Percentiles rank a stretch among this genome's conserved stretches.
These are phyloP conservation scores for Coemansia sp. DNA, from an alignment of 192 early-diverging fungal species.

Conservation along the genomic window DNA sequence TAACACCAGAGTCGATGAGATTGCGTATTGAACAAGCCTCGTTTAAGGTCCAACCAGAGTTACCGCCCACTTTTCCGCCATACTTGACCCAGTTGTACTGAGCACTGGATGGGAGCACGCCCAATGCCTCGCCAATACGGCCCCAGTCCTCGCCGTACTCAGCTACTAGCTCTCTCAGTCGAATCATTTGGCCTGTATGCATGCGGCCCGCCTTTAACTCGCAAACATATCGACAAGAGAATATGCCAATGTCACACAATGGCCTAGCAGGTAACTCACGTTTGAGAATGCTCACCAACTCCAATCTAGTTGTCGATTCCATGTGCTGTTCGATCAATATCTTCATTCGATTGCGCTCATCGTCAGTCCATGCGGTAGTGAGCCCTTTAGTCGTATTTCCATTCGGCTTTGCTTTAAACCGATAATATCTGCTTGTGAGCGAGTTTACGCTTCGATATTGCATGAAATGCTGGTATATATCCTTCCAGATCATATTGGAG, in stretches of 20 bases:
- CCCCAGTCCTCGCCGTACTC: neutral
- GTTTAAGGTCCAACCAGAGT: too few species aligned
- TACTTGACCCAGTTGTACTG: too few species aligned
- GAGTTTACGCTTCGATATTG: too few species aligned
- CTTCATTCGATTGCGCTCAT: neutral
- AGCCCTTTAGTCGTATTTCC: neutral
- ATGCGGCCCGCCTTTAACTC: neutral
- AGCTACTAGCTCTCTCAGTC: neutral
- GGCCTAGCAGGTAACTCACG: neutral
- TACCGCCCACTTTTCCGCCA: too few species aligned
- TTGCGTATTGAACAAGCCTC: too few species aligned
- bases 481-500: neutral
- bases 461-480: neutral
- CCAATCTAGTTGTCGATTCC: neutral
- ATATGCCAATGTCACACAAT: neutral
- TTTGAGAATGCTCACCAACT: neutral
- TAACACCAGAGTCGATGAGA: neutral
- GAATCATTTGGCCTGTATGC: neutral
- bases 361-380: neutral
- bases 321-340: neutral
- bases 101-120: too few species aligned
- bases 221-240: neutral
- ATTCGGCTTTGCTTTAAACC: neutral
- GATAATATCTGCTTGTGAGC: too few species aligned
- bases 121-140: too few species aligned